A percentile compares a stretch with the other conserved stretches of the same genome.
Evolutionary conservation across 2,329 filamentous ascomycete genomes (phyloP).

Genomic region (Calonectria pseudoreteaudii): DNA sequence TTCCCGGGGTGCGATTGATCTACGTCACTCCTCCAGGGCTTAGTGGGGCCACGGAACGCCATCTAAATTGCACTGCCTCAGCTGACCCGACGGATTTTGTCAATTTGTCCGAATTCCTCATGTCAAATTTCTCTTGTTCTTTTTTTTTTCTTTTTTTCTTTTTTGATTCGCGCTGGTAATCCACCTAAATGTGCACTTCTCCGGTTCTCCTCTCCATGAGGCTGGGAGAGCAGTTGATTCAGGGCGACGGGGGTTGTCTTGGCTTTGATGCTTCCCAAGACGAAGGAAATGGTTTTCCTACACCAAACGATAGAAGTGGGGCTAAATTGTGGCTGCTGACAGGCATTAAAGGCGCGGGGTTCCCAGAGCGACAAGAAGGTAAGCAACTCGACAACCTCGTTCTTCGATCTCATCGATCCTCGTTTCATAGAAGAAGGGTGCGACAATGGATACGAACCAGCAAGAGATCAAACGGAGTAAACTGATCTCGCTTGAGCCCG

Average conservation of each 20-base stretch:
- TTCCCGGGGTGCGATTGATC: neutral
- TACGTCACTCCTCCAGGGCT: constrained; percentile 5
- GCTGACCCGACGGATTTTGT: constrained; percentile 12
- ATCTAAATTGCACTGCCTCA: neutral
- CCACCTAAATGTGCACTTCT: neutral
- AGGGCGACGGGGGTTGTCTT: neutral
- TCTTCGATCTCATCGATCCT: no score
- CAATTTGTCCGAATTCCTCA: neutral
- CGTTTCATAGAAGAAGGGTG: no score
- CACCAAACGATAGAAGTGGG: no score
- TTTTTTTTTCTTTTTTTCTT: neutral
- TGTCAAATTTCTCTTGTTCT: neutral
- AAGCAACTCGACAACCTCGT: no score
- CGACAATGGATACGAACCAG: no score
- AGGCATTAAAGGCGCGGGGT: no score
- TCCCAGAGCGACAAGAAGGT: no score
- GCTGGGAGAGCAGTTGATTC: neutral
- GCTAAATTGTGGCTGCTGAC: no score
- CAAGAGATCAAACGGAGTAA: no score
- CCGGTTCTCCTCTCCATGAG: neutral
- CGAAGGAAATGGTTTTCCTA: no score
- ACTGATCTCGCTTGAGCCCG: no score
- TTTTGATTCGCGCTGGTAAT: neutral
- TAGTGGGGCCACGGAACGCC: neutral
- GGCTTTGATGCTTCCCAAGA: no score